Base-by-base conservation (phyloP, 352 stramenopile species). In the Halophytophthora batemanensis region DNA sequence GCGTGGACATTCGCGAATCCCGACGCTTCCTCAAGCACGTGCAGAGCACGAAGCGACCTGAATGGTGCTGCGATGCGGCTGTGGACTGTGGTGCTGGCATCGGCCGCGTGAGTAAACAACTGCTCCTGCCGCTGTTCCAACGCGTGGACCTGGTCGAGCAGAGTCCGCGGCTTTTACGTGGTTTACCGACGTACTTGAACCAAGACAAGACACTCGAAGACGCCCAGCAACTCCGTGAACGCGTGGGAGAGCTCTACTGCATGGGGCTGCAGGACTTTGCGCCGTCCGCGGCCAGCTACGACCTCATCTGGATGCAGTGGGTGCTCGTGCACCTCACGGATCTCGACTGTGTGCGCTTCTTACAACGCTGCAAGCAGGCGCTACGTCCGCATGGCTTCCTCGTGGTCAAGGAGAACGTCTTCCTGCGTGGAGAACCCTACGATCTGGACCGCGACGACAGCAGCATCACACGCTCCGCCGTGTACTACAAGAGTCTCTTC, bases 231-330 rank as follows among this genome's bases (percentile, higher is more conserved):
- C 35, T 72, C 1, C 42, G 53, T n/a, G 31, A 61, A 47, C 57
- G 71, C 11, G 60, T 93, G 18, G 59, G 87, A 28, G 89, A 90
- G 51, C 82, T 88, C 19, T 90, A 95, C 61, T 98, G 90, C 63
- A 82, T 90, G 50, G 93, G 90, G 6, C 69, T 99, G 59, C 93
- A 98, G 59, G 86, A 96, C 37, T 96, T 97, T 55, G 62, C 86
- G 11, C 87, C 89, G 2, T 33, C 48, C 12, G 23, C 65, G 25
- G 60, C 54, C 6, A 87, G 61, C 34, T 98, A 98, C 75, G 89
- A 98, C 69, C 74, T 98, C 44, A 91, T 99, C 56, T 99, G 96
- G 94, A 87, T 98, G 56, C 96, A 99, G 70, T 99, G 96, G 96
- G 90, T 97, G 39, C 79, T 97, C 14, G 85, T 88, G 31, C 96